A percentile compares a stretch with the other conserved stretches of the same genome.
These are phyloP conservation scores for Elsinoe fawcettii DNA, from an alignment of 2,329 filamentous ascomycete species.

Conservation along the genomic window DNA sequence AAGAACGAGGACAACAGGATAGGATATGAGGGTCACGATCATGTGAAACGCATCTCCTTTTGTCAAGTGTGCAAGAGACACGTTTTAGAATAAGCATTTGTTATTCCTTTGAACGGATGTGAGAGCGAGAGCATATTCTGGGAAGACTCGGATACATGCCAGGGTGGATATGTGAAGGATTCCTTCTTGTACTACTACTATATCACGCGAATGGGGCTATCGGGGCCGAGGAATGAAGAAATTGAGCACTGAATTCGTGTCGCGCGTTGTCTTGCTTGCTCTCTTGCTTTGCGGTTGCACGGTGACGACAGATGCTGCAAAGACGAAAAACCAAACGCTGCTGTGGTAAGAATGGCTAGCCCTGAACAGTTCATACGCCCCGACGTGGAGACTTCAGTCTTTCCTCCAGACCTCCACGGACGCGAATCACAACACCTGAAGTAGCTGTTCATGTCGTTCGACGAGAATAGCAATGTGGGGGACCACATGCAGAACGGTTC, in stretches of 20 bases:
- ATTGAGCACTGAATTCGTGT: slow-evolving; percentile 1
- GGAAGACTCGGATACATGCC: not conserved
- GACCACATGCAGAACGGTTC: not conserved
- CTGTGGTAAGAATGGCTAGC: no score
- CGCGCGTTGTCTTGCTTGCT: no score
- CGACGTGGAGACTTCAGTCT: no score
- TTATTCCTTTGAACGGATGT: not conserved
- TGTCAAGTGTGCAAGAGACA: no score
- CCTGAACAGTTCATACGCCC: no score
- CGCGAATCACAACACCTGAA: no score
- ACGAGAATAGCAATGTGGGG: not conserved
- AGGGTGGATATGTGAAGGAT: not conserved
- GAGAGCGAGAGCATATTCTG: not conserved
- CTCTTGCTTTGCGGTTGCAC: no score
- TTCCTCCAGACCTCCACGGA: no score
- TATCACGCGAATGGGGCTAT: not conserved
- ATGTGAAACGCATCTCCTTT: slow-evolving; percentile 8
- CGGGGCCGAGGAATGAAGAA: not conserved
- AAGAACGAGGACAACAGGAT: not conserved
- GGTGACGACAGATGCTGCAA: no score
- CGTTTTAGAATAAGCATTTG: not conserved
- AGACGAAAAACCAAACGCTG: no score
- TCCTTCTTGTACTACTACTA: slow-evolving; percentile 13
- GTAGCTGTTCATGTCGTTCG: not conserved
- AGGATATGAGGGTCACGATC: slow-evolving; percentile 11